Evolutionary conservation across 2,329 filamentous ascomycete genomes (phyloP).

Genomic region (Colletotrichum simmondsii): DNA sequence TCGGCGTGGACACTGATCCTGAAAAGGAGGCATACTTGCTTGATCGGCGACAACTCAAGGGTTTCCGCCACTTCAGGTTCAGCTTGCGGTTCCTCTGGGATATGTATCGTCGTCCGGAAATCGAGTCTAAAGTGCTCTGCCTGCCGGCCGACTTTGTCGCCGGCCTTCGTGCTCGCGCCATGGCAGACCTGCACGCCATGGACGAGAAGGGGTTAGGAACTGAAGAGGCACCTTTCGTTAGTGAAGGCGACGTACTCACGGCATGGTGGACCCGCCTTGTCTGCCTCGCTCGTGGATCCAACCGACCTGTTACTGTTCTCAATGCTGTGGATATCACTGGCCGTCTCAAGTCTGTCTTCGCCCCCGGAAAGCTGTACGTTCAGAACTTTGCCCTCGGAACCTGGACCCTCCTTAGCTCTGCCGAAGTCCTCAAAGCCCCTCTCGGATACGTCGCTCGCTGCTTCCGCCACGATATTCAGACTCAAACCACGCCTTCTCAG

Average conservation of each 20-base stretch:
- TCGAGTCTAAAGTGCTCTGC: conserved; percentile 51
- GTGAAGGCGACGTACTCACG: conserved; percentile 56
- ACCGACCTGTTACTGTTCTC: conserved; percentile 39
- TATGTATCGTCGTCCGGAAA: conserved; percentile 41
- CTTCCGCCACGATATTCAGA: conserved; percentile 45
- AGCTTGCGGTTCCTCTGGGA: conserved; percentile 46
- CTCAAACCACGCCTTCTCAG: conserved; percentile 48
- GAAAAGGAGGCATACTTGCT: conserved; percentile 42
- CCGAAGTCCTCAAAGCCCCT: conserved; percentile 36
- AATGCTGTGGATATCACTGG: conserved; percentile 42
- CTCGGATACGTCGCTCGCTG: conserved; percentile 42
- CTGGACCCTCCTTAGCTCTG: conserved; percentile 38
- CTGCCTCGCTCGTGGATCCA: conserved; percentile 16
- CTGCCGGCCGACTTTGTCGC: conserved; percentile 46
- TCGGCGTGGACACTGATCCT: conserved; percentile 36
- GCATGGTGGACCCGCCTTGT: conserved; percentile 50
- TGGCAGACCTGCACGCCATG: conserved; percentile 40
- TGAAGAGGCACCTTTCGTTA: conserved; percentile 49
- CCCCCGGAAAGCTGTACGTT: conserved; percentile 36
- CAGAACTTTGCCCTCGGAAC: conserved; percentile 41
- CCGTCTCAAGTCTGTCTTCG: conserved; percentile 37
- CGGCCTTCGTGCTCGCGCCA: conserved; percentile 43
- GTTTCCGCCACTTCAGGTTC: conserved; percentile 45
- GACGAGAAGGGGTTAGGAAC: conserved; percentile 24
- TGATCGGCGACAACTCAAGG: conserved; percentile 39